These are phyloP conservation scores for Debaryomyces prosopidis DNA, from an alignment of 805 yeast genomes.

Conservation along the genomic window DNA sequence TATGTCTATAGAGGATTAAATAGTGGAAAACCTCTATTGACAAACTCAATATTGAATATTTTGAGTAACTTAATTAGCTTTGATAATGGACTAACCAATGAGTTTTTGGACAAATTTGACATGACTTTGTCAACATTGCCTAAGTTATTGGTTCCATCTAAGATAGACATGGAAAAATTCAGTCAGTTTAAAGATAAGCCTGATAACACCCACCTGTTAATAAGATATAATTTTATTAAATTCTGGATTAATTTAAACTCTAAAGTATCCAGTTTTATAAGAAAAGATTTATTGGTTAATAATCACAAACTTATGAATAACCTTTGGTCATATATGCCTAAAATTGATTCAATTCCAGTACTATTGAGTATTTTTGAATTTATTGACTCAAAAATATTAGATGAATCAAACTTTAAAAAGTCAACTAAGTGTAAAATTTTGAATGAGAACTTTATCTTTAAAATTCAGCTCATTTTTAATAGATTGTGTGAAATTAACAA, in stretches of 20 bases:
- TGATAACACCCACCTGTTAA: constrained; percentile 31
- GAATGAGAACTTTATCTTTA: constrained; percentile 71
- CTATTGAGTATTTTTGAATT: constrained; percentile 44
- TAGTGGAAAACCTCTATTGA: constrained; percentile 54
- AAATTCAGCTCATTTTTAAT: constrained; percentile 50
- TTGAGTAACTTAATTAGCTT: constrained; percentile 51
- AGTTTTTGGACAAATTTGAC: constrained; percentile 68
- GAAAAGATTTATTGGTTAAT: constrained; percentile 63
- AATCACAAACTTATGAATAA: constrained; percentile 56
- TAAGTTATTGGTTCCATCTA: constrained; percentile 56
- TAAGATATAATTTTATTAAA: constrained; percentile 58
- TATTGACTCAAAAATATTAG: constrained; percentile 51
- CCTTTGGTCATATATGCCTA: constrained; percentile 64
- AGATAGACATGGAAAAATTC: constrained; percentile 43
- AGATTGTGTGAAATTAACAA: constrained; percentile 18
- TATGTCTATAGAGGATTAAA: constrained; percentile 68
- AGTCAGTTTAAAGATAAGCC: constrained; percentile 29
- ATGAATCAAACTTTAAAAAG: constrained; percentile 62
- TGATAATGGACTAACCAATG: constrained; percentile 52
- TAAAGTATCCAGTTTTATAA: constrained; percentile 50
- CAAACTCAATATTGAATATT: constrained; percentile 63
- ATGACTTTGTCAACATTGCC: constrained; percentile 61
- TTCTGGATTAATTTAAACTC: constrained; percentile 60
- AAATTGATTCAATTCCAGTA: constrained; percentile 49
- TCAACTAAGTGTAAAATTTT: constrained; percentile 72